Conservation (phyloP, 108 stramenopile genomes). For the Pseudonitzschia multistriata region DNA sequence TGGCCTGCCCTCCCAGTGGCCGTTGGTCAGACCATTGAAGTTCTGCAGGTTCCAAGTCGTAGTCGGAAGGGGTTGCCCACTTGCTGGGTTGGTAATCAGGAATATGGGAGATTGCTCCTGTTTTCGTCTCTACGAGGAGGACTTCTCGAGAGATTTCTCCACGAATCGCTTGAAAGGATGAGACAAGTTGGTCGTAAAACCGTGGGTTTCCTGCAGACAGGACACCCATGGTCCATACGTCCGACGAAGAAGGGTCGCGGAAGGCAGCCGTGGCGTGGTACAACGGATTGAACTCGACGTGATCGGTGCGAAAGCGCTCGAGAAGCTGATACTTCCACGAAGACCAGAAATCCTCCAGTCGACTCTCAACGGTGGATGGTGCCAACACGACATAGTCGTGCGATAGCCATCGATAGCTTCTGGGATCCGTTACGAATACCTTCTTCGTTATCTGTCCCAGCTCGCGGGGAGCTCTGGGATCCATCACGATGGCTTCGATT, state of each 20-base stretch:
- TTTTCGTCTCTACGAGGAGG: slow-evolving; percentile 4
- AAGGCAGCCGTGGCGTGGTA: background rate
- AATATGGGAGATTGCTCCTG: slow-evolving; percentile 8
- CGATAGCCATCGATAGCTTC: slow-evolving; percentile 2
- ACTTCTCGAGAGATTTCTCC: background rate
- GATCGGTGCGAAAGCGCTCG: slow-evolving; percentile 13
- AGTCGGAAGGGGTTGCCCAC: slow-evolving; percentile 15
- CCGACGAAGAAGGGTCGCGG: background rate
- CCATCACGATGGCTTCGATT: slow-evolving; percentile 8
- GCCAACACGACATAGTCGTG: slow-evolving; percentile 8
- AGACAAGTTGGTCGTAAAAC: slow-evolving; percentile 3
- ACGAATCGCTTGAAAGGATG: background rate
- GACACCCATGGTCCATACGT: background rate
- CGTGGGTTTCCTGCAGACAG: background rate
- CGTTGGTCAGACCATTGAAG: slow-evolving; percentile 3
- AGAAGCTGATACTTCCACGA: slow-evolving; percentile 14
- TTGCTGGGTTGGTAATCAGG: slow-evolving; percentile 16
- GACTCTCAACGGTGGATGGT: background rate
- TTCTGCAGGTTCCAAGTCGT: background rate
- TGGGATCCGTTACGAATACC: background rate
- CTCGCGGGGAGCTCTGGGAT: background rate
- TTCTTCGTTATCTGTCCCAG: slow-evolving; percentile 5
- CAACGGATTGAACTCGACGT: slow-evolving; percentile 9
- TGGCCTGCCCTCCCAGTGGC: background rate
- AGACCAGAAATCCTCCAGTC: background rate